Conservation (phyloP, 2,329 filamentous ascomycete species). For the Anthostomella pinea region DNA sequence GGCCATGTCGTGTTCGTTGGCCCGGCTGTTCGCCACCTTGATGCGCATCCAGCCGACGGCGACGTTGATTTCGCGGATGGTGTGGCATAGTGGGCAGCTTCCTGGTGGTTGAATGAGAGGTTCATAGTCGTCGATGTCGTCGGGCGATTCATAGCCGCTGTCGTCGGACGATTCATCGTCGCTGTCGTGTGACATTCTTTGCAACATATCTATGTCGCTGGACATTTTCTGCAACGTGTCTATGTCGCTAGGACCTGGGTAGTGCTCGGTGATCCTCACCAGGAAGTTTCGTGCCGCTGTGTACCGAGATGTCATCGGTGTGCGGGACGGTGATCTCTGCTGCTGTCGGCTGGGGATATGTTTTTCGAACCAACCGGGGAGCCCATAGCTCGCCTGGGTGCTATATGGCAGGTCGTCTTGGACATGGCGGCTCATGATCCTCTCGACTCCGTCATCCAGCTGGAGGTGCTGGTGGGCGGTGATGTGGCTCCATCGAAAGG, state of each 20-base stretch:
- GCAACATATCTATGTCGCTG: too few species aligned
- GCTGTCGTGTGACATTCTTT: too few species aligned
- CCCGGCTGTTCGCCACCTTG: not conserved
- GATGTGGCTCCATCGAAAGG: constrained; percentile 5
- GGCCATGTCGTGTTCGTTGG: not conserved
- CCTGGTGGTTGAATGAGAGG: not conserved
- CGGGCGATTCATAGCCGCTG: not conserved
- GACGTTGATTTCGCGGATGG: not conserved
- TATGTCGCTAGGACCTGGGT: too few species aligned
- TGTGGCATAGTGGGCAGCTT: not conserved
- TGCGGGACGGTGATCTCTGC: not conserved
- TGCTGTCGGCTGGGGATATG: not conserved
- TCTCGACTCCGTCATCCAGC: constrained; percentile 3
- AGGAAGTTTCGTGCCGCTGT: too few species aligned
- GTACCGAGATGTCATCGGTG: not conserved
- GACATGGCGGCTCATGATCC: not conserved
- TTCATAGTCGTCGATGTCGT: not conserved
- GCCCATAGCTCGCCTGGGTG: not conserved
- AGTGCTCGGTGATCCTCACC: too few species aligned
- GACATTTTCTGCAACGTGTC: too few species aligned
- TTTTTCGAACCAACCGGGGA: not conserved
- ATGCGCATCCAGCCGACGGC: not conserved
- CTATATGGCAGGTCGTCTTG: not conserved
- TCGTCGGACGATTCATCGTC: not conserved
- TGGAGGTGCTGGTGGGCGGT: constrained; percentile 7